These are phyloP conservation scores for Chaetomidium leptoderma DNA, from an alignment of 495 filamentous ascomycete genomes.

Conservation along the genomic window DNA sequence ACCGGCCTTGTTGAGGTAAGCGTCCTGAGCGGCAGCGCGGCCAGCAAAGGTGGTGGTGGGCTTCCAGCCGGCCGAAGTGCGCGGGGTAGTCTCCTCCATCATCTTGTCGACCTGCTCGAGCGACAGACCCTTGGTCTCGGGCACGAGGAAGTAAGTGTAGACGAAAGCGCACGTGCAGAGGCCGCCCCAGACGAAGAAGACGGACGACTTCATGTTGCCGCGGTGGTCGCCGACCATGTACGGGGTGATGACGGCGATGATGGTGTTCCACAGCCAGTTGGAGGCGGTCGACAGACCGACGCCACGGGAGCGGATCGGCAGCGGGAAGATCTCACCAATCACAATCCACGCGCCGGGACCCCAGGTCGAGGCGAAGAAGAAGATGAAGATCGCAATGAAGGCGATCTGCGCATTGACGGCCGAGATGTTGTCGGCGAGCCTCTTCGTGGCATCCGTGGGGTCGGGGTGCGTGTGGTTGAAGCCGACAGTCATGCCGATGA, in stretches of 20 bases:
- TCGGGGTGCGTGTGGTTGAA: conserved; percentile 35
- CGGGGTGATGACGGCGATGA: conserved; percentile 70
- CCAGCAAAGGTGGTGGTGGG: conserved; percentile 65
- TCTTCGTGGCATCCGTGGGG: conserved; percentile 14
- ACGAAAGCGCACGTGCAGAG: conserved; percentile 62
- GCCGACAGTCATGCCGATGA: conserved; percentile 61
- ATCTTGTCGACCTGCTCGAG: conserved; percentile 88
- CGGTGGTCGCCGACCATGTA: conserved; percentile 64
- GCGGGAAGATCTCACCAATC: conserved; percentile 82
- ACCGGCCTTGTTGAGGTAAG: conserved; percentile 12
- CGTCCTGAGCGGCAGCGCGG: conserved; percentile 10
- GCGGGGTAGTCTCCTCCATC: conserved; percentile 77
- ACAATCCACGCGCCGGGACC: conserved; percentile 78
- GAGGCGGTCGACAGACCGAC: conserved; percentile 76
- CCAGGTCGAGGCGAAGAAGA: conserved; percentile 78
- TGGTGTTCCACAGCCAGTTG: conserved; percentile 87
- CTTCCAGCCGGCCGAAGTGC: conserved; percentile 65
- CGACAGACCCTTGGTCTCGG: conserved; percentile 82
- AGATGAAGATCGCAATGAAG: conserved; percentile 81
- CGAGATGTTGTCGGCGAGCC: conserved; percentile 50
- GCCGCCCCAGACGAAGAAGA: conserved; percentile 76
- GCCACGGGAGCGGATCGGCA: conserved; percentile 76
- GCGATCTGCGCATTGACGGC: conserved; percentile 64
- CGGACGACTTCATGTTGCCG: conserved; percentile 64
- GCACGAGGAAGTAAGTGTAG: conserved; percentile 75